A percentile compares a stretch with the other conserved stretches of the same genome.
Conservation (phyloP, 2,329 filamentous ascomycete species). For the Colletotrichum sublineola region DNA sequence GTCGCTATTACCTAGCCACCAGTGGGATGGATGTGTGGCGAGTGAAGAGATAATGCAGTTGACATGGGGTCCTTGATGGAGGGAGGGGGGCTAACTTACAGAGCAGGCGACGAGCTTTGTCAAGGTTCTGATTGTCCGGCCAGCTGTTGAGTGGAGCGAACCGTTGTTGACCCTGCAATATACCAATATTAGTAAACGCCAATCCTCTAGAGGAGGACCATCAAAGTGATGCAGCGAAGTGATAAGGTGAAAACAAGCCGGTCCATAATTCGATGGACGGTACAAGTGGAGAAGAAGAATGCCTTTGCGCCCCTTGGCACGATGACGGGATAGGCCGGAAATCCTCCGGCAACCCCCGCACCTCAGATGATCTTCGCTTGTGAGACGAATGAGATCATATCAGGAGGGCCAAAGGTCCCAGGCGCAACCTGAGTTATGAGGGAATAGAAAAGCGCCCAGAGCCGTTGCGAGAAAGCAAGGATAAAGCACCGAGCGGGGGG, state of each 20-base stretch:
- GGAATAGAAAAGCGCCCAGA: background rate
- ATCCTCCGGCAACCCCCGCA: background rate
- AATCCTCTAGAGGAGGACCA: background rate
- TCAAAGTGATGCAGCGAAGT: slow-evolving; percentile 16
- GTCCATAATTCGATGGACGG: slow-evolving; percentile 19
- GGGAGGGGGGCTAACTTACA: slow-evolving; percentile 27
- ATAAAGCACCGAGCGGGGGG: too few relatives aligned
- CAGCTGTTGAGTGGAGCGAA: slow-evolving; percentile 86
- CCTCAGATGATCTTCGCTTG: slow-evolving; percentile 11
- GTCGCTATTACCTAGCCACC: background rate
- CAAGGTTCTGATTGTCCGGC: slow-evolving; percentile 83
- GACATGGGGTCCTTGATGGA: background rate
- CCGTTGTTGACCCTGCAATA: slow-evolving; percentile 75
- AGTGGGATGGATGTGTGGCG: slow-evolving; percentile 4
- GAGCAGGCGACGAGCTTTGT: slow-evolving; percentile 84
- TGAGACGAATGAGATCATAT: slow-evolving; percentile 5
- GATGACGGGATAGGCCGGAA: slow-evolving; percentile 28
- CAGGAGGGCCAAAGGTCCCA: background rate
- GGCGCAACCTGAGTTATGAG: background rate
- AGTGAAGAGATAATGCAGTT: slow-evolving; percentile 13
- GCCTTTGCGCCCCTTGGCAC: slow-evolving; percentile 27
- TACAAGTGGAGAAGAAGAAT: slow-evolving; percentile 27
- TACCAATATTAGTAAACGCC: slow-evolving; percentile 36
- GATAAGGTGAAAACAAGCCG: slow-evolving; percentile 22
- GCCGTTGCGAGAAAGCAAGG: background rate